Conservation (phyloP, 108 stramenopile species). For the Fistulifera solaris region DNA sequence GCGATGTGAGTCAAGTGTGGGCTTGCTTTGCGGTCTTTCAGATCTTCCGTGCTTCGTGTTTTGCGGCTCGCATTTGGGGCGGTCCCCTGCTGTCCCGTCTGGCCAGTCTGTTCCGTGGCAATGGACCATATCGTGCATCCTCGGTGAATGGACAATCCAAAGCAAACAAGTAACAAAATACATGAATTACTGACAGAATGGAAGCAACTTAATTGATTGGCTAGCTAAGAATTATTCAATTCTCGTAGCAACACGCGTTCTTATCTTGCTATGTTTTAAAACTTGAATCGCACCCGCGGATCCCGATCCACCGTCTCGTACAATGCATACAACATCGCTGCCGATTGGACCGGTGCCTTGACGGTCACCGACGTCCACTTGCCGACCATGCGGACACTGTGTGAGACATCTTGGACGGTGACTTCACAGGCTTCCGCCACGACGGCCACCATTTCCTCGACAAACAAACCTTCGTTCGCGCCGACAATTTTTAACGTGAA, state of each 20-base stretch:
- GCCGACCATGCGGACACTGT: conserved; percentile 51
- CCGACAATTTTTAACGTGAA: conserved; percentile 88
- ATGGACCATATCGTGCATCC: no score
- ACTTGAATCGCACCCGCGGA: conserved; percentile 86
- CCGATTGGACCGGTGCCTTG: conserved; percentile 65
- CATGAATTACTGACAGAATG: no score
- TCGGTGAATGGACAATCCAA: background rate
- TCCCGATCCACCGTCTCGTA: conserved; percentile 75
- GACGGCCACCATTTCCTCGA: conserved; percentile 56
- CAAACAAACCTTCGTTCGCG: conserved; percentile 60
- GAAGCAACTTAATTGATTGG: no score
- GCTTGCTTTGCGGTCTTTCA: conserved; percentile 74
- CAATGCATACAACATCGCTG: conserved; percentile 77
- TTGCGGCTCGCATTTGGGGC: conserved; percentile 58
- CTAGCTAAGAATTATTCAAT: no score
- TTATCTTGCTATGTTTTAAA: conserved; percentile 30
- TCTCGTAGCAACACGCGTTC: no score
- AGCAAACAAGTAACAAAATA: background rate
- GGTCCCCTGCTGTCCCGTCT: conserved; percentile 7
- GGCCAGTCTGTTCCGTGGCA: no score
- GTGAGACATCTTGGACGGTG: conserved; percentile 23
- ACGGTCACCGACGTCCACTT: conserved; percentile 84
- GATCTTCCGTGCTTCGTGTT: conserved; percentile 67
- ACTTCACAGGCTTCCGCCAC: conserved; percentile 73
- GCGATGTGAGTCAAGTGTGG: conserved; percentile 74